A percentile compares a stretch with the other conserved stretches of the same genome.
Evolutionary conservation across 352 stramenopile species (phyloP).

Genomic region (Phytophthora pseudosyringae): DNA sequence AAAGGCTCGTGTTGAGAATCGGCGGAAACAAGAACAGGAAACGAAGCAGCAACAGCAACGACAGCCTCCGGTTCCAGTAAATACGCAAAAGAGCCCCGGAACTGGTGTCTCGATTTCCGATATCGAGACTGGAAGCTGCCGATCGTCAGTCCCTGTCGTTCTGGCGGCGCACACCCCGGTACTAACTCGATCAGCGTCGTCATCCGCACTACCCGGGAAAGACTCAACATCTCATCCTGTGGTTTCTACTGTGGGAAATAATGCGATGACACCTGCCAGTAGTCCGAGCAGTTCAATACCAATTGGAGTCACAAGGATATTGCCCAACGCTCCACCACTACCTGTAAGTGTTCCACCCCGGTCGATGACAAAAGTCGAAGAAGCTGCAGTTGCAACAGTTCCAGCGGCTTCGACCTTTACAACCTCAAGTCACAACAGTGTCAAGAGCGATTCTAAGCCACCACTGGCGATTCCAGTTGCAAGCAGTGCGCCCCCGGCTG

Average conservation of each 20-base stretch:
- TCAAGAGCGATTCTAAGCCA: not conserved
- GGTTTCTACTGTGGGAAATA: not conserved
- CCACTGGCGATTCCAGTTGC: not conserved
- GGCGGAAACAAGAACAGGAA: constrained; percentile 65
- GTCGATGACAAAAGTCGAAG: not conserved
- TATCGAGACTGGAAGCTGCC: not conserved
- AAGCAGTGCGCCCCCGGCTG: not conserved
- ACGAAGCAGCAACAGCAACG: constrained; percentile 46
- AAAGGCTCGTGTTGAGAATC: constrained; percentile 65
- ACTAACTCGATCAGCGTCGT: constrained; percentile 39
- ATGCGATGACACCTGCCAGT: constrained; percentile 1
- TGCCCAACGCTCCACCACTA: not conserved
- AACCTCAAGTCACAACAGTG: not conserved
- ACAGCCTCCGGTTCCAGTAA: not conserved
- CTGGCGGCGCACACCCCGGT: not conserved
- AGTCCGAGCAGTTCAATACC: constrained; percentile 3
- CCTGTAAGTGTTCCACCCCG: not conserved
- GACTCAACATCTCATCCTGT: not conserved
- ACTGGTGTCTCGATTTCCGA: not conserved
- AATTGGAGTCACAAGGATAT: not conserved
- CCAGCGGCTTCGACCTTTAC: not conserved
- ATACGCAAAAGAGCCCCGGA: not conserved
- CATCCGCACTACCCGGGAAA: constrained; percentile 30
- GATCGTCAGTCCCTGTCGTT: constrained; percentile 10
- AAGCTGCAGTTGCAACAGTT: not conserved